These are phyloP conservation scores for Zoysia japonica DNA, from an alignment of 176 grass and related monocot genomes.

Conservation along the genomic window DNA sequence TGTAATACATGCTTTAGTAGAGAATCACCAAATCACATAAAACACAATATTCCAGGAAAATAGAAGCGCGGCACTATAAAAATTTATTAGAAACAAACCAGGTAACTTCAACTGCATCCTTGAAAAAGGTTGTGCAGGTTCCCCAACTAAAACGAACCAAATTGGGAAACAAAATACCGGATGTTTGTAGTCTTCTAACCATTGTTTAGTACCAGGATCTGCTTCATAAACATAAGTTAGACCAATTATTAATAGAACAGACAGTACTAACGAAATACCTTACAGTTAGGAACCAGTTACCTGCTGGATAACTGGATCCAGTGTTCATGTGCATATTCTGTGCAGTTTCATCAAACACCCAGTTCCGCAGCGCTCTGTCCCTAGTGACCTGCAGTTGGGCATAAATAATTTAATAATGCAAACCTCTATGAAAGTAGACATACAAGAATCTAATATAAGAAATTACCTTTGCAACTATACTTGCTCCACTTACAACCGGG, in stretches of 20 bases:
- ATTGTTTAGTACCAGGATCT: conserved; percentile 89
- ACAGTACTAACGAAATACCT: conserved; percentile 7
- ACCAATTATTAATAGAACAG: background rate
- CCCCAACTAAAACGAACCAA: conserved; percentile 92
- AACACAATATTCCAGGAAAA: background rate
- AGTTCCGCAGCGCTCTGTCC: conserved; percentile 73
- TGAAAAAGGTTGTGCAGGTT: conserved; percentile 77
- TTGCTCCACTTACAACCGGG: conserved; percentile 90
- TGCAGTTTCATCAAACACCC: conserved; percentile 80
- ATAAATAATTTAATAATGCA: background rate
- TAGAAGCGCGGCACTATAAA: background rate
- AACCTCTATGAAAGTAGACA: background rate
- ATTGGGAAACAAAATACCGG: conserved; percentile 78
- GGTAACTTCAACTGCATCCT: conserved; percentile 60
- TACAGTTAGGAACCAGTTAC: conserved; percentile 38
- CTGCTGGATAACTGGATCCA: conserved; percentile 92
- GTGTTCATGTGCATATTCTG: conserved; percentile 73
- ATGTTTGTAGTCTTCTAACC: conserved; percentile 77
- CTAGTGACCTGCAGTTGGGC: conserved; percentile 69
- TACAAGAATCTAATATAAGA: background rate
- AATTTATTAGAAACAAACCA: conserved; percentile 53
- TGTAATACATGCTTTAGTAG: background rate
- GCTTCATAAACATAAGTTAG: conserved; percentile 16
- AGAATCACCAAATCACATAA: background rate
- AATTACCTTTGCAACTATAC: conserved; percentile 85